Percentiles rank a stretch among this genome's conserved stretches.
Evolutionary conservation across 805 yeast species (phyloP).

Genomic region (Starmerella apicola): DNA sequence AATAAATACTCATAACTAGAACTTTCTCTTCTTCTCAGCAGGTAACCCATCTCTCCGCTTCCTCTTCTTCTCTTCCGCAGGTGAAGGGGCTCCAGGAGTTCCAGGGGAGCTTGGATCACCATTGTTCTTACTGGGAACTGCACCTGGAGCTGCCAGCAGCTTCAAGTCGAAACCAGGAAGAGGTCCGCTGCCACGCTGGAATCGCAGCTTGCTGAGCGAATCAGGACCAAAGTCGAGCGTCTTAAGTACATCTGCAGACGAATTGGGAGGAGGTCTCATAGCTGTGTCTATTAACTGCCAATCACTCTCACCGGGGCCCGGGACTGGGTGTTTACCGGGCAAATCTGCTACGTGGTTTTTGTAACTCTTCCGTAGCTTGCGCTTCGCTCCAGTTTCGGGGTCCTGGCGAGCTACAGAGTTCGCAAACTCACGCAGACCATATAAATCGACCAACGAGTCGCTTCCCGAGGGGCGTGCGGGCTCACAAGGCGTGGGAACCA

Average conservation of each 20-base stretch:
- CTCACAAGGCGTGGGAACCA: constrained; percentile 30
- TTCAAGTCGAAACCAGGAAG: constrained; percentile 65
- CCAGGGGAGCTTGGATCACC: constrained; percentile 5
- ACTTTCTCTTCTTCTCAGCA: constrained; percentile 12
- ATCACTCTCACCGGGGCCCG: constrained; percentile 24
- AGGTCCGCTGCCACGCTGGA: constrained; percentile 58
- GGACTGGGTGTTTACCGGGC: constrained; percentile 44
- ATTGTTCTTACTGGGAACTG: constrained; percentile 2
- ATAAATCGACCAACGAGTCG: constrained; percentile 56
- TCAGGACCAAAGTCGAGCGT: constrained; percentile 25
- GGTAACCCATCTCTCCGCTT: constrained; percentile 8
- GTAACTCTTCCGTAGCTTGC: constrained; percentile 85
- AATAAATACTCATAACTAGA: neutral
- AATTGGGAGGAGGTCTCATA: constrained; percentile 31
- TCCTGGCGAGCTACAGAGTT: constrained; percentile 74
- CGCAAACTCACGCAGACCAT: constrained; percentile 56
- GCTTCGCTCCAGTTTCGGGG: constrained; percentile 81
- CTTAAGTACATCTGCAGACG: constrained; percentile 31
- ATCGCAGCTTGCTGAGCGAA: constrained; percentile 39
- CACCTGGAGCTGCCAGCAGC: constrained; percentile 38
- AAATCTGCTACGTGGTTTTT: constrained; percentile 82
- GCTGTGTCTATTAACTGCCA: constrained; percentile 23
- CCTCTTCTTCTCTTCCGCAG: constrained; percentile 10
- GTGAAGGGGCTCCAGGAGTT: constrained; percentile 1
- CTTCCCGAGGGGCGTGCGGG: constrained; percentile 38